These are phyloP conservation scores for Stachybotrys chlorohalonatus DNA, from an alignment of 2,329 filamentous ascomycete species.

Conservation along the genomic window DNA sequence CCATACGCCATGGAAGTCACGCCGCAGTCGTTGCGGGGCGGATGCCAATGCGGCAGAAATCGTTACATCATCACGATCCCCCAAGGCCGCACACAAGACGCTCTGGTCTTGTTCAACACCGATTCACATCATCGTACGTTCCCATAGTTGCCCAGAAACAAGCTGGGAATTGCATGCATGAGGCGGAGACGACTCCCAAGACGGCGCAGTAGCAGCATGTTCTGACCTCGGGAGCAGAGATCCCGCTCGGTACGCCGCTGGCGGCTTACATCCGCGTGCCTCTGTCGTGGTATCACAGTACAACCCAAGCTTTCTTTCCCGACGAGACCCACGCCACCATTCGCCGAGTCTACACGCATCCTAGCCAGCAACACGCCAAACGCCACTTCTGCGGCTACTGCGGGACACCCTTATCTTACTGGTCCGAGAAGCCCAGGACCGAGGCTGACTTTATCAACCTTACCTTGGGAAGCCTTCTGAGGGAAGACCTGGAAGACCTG, in stretches of 20 bases:
- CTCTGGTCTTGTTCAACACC: slow-evolving; percentile 68
- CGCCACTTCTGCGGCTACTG: slow-evolving; percentile 89
- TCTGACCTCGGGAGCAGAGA: slow-evolving; percentile 32
- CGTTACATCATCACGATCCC: slow-evolving; percentile 70
- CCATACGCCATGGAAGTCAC: slow-evolving; percentile 31
- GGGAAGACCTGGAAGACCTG: slow-evolving; percentile 61
- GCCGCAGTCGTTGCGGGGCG: slow-evolving; percentile 55
- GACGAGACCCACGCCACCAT: slow-evolving; percentile 66
- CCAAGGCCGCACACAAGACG: slow-evolving; percentile 40
- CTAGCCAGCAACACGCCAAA: slow-evolving; percentile 47
- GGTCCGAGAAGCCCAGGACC: slow-evolving; percentile 62
- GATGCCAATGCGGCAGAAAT: slow-evolving; percentile 81
- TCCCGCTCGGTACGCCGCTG: slow-evolving; percentile 60
- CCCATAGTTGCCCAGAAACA: too few relatives aligned
- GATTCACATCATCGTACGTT: slow-evolving; percentile 62
- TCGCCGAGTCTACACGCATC: slow-evolving; percentile 56
- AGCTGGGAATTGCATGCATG: background rate
- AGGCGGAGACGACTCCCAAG: background rate
- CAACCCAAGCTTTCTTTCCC: slow-evolving; percentile 64
- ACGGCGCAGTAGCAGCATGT: background rate
- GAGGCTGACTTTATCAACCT: slow-evolving; percentile 75
- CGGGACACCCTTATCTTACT: slow-evolving; percentile 75
- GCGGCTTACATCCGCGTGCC: slow-evolving; percentile 79
- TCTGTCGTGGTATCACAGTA: slow-evolving; percentile 68
- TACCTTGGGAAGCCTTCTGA: slow-evolving; percentile 67